These are phyloP conservation scores for Medicago arabica DNA, from an alignment of 306 rosid genomes.

Conservation along the genomic window DNA sequence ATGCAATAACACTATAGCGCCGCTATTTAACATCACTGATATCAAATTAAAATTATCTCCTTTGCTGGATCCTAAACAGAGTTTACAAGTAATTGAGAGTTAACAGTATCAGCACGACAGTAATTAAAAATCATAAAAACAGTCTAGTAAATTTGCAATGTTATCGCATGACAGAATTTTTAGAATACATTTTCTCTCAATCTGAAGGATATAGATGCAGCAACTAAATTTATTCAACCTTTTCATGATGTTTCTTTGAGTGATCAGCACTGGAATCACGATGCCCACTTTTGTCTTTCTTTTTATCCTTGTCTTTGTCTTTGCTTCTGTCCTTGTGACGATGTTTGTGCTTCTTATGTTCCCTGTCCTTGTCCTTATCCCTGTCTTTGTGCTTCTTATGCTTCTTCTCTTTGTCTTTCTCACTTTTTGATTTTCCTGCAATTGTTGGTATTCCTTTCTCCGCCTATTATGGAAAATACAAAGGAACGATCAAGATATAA, in stretches of 20 bases:
- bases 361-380: slow-evolving; percentile 90
- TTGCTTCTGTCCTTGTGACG: slow-evolving; percentile 85
- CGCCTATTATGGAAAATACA: slow-evolving; percentile 52
- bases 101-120: neutral
- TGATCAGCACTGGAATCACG: slow-evolving; percentile 85
- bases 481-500: slow-evolving; percentile 10
- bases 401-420: slow-evolving; percentile 93
- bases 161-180: slow-evolving; percentile 22
- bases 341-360: slow-evolving; percentile 93
- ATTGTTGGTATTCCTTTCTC: slow-evolving; percentile 91
- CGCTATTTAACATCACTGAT: neutral
- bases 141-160: slow-evolving; percentile 1
- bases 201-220: slow-evolving; percentile 32
- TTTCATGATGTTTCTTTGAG: slow-evolving; percentile 90
- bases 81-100: slow-evolving; percentile 29
- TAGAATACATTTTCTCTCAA: slow-evolving; percentile 21
- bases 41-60: slow-evolving; percentile 24
- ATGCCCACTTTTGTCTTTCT: slow-evolving; percentile 86
- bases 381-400: slow-evolving; percentile 86
- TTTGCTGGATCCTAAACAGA: slow-evolving; percentile 6
- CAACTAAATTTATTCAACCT: slow-evolving; percentile 62
- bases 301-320: slow-evolving; percentile 83
- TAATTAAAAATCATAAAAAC: slow-evolving; percentile 22
- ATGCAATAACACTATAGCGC: neutral
- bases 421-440: slow-evolving; percentile 78